Percentiles rank a stretch among this genome's conserved stretches.
These are phyloP conservation scores for Dioscorea alata DNA, from an alignment of 106 monocot genomes.

Conservation along the genomic window DNA sequence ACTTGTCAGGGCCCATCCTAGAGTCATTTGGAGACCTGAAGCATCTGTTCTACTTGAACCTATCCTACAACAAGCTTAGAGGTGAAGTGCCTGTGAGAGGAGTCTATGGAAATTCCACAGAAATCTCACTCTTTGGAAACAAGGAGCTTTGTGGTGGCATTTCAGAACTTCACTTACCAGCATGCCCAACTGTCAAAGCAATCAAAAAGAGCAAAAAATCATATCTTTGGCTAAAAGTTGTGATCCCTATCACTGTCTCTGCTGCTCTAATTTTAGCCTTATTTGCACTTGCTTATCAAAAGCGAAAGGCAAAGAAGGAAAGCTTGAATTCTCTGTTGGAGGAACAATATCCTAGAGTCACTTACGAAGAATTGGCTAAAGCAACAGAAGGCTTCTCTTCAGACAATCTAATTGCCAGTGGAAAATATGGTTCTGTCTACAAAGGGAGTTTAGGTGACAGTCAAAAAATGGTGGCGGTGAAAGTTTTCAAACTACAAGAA, in stretches of 20 bases:
- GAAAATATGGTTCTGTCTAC: slow-evolving; percentile 4
- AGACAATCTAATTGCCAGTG: neutral
- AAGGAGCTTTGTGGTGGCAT: slow-evolving; percentile 9
- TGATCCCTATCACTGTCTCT: too few species aligned
- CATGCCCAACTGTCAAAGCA: neutral
- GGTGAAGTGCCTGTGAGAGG: too few species aligned
- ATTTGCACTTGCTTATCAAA: too few species aligned
- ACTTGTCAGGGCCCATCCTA: slow-evolving; percentile 4
- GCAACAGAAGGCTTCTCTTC: neutral
- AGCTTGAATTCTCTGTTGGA: neutral
- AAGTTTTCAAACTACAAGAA: slow-evolving; percentile 4
- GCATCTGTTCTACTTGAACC: too few species aligned
- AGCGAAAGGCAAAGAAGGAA: too few species aligned
- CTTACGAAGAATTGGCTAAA: neutral
- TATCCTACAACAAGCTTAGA: too few species aligned
- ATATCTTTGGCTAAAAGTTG: too few species aligned
- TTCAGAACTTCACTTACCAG: neutral
- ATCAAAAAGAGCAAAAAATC: neutral
- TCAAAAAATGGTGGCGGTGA: neutral
- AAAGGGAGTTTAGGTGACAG: neutral
- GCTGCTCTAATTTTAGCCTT: too few species aligned
- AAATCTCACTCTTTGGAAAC: slow-evolving; percentile 6
- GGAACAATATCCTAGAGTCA: neutral
- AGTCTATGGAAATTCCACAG: neutral
- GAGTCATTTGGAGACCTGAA: neutral